Evolutionary conservation across 345 rosid species (phyloP), one percentile per base, ranked within the genome.

Genomic region (Microthlaspi erraticum): DNA sequence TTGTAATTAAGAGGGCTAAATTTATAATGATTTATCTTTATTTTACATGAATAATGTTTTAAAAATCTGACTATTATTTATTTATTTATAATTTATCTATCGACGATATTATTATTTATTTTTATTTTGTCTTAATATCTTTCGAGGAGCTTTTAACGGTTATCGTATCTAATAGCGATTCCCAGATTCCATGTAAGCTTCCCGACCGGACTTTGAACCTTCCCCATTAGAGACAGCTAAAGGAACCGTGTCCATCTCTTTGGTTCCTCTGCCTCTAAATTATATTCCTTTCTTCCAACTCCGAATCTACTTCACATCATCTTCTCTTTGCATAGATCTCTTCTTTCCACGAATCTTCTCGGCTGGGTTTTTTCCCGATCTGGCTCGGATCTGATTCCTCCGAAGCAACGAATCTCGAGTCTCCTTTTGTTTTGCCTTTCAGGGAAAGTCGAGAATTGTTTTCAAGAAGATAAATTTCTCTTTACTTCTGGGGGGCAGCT

Each of bases 311-410:
- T 60, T 49, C 36, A 39, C 63, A 54, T 29, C 39, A 43, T 54
- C 57, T 64, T 34, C 42, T 18, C 44, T 64, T 59, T 33, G 20
- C 65, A 11, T 54, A 69, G 79, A 70, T 76, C 75, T 64, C 62
- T 55, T 75, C 74, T 74, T 37, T 37, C 65, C 56, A 45, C 75
- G 0, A 55, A 36, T 66, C 72, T 50, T 60, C 57, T 51, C 38
- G 46, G 55, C 50, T 60, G 38, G 76, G 76, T 36, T 63, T 64
- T n/a, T 74, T 6, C 58, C 78, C 64, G 78, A 74, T 74, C 74
- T 54, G 73, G 73, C 64, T 60, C 68, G 73, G 78, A 74, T 74
- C 78, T 68, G 69, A 74, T 74, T 74, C 78, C 68, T 68, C 50
- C 42, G 63, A 74, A 74, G 78, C 73, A 68, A 68, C 78, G 78